Conservation (phyloP, 2,329 filamentous ascomycete species). For the Trichoderma polysporum region DNA sequence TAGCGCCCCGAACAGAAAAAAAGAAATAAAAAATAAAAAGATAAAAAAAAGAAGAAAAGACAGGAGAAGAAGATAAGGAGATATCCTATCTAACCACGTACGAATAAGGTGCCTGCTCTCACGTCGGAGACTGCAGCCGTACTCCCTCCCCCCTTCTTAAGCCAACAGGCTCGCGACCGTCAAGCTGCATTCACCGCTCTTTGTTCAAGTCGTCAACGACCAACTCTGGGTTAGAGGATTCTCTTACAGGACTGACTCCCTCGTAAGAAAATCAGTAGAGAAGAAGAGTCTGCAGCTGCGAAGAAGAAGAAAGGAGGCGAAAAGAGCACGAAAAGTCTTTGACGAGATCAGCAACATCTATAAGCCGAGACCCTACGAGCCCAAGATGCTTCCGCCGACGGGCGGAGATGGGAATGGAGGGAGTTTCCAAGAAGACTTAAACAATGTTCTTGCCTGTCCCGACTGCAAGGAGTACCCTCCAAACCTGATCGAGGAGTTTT, state of each 20-base stretch:
- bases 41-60: neutral
- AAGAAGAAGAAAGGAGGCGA: conserved; percentile 35
- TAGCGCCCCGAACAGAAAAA: conserved; percentile 3
- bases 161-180: conserved; percentile 38
- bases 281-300: conserved; percentile 37
- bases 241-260: conserved; percentile 24
- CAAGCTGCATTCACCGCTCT: conserved; percentile 72
- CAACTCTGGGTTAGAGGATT: conserved; percentile 39
- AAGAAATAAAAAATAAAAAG: neutral
- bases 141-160: neutral
- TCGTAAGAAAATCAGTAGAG: conserved; percentile 29
- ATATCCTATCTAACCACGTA: neutral
- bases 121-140: neutral
- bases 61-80: neutral
- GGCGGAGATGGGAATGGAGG: conserved; percentile 33
- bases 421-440: conserved; percentile 78
- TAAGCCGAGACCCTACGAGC: conserved; percentile 40
- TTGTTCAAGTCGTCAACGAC: conserved; percentile 56
- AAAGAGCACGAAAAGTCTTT: conserved; percentile 41
- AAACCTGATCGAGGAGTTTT: conserved; percentile 89
- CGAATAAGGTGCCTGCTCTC: neutral
- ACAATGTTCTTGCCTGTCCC: conserved; percentile 78
- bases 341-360: conserved; percentile 46
- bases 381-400: conserved; percentile 48
- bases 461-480: conserved; percentile 93